Conservation (phyloP, 805 yeast species). For the Starmerella stigmatis region DNA sequence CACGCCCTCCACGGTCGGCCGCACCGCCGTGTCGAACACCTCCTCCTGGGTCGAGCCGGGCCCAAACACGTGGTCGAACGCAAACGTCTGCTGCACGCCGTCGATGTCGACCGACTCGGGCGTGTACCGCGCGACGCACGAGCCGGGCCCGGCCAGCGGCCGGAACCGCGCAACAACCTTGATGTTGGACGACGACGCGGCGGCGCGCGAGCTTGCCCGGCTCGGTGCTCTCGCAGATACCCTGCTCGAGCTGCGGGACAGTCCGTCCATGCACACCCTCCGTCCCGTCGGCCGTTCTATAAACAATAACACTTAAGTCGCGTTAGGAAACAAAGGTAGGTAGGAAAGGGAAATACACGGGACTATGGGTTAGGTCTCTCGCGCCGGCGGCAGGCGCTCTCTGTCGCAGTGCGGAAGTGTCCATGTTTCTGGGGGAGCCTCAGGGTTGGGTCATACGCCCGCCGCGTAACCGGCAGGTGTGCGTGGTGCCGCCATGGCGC, state of each 20-base stretch:
- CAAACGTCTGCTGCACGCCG: constrained; percentile 31
- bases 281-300: too few relatives aligned
- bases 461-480: too few relatives aligned
- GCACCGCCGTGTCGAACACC: constrained; percentile 48
- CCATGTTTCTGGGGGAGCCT: too few relatives aligned
- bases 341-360: too few relatives aligned
- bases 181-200: constrained; percentile 24
- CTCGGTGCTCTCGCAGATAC: constrained; percentile 3
- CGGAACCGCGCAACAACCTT: constrained; percentile 66
- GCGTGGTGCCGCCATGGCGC: too few relatives aligned
- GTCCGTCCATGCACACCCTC: constrained; percentile 4
- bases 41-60: constrained; percentile 43
- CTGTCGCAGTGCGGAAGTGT: too few relatives aligned
- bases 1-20: constrained; percentile 56
- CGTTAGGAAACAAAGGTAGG: too few relatives aligned
- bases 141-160: constrained; percentile 36
- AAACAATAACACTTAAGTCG: too few relatives aligned
- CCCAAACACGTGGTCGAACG: constrained; percentile 57
- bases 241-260: constrained; percentile 15
- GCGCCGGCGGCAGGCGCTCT: too few relatives aligned
- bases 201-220: not conserved
- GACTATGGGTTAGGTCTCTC: too few relatives aligned
- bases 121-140: constrained; percentile 10
- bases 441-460: too few relatives aligned
- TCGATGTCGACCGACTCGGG: constrained; percentile 8